Evolutionary conservation across 139 green algal species (phyloP).

Genomic region (Chlorella ohadii): DNA sequence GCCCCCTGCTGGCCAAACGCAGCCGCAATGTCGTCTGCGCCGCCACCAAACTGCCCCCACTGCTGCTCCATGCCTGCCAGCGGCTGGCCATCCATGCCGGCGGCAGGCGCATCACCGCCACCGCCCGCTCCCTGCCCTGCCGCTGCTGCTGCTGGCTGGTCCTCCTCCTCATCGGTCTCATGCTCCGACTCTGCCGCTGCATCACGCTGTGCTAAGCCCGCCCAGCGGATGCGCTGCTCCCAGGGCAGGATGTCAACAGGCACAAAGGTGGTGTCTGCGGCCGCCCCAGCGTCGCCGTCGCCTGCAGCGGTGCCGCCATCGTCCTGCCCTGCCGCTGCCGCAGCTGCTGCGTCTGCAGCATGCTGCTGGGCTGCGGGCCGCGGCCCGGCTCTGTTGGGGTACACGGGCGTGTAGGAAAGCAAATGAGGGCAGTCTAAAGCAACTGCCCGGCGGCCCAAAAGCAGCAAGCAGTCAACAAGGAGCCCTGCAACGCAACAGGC

Average conservation of each 20-base stretch:
- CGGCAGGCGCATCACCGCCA: not conserved
- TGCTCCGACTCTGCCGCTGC: not conserved
- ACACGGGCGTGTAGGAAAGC: no score
- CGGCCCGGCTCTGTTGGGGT: no score
- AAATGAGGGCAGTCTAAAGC: no score
- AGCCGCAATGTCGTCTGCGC: constrained; percentile 6
- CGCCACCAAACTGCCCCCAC: not conserved
- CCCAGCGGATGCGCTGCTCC: constrained; percentile 13
- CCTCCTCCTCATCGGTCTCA: not conserved
- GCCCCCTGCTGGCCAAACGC: constrained; percentile 22
- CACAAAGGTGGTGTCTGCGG: not conserved
- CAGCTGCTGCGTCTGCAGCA: not conserved
- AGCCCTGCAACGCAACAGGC: no score
- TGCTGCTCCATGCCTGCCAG: not conserved
- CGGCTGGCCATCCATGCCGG: not conserved
- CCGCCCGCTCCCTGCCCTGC: not conserved
- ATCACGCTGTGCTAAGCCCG: not conserved
- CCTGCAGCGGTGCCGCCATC: not conserved
- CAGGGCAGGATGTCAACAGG: constrained; percentile 8
- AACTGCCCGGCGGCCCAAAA: no score
- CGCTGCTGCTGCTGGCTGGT: not conserved
- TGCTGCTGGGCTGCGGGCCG: no score
- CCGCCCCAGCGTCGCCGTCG: no score
- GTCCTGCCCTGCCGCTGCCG: not conserved
- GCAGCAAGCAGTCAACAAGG: no score